These are phyloP conservation scores for Saccharomycopsis sp. DNA, from an alignment of 805 yeast genomes.

Conservation along the genomic window DNA sequence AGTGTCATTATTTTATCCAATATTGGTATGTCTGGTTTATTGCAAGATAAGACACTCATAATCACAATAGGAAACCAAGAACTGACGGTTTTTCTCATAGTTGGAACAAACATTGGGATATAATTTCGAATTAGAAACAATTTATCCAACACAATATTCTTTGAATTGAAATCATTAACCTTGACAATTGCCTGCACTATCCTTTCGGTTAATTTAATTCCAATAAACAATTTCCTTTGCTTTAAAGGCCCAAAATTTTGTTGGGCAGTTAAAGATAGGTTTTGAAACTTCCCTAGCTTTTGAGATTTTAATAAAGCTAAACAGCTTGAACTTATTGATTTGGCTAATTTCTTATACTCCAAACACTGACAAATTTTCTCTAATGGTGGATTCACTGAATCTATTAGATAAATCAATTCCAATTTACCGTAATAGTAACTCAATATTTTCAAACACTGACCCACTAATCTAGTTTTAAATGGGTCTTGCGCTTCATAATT, in stretches of 20 bases:
- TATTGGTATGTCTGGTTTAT: background rate
- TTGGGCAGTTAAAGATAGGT: constrained; percentile 6
- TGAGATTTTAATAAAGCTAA: constrained; percentile 14
- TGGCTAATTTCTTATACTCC: constrained; percentile 7
- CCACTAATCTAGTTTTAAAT: constrained; percentile 14
- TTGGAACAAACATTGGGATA: constrained; percentile 7
- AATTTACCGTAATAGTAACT: constrained; percentile 7
- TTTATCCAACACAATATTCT: constrained; percentile 9
- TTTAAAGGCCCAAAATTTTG: background rate
- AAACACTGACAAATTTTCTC: constrained; percentile 11
- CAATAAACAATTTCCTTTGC: constrained; percentile 10
- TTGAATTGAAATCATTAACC: constrained; percentile 6
- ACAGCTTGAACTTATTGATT: constrained; percentile 13
- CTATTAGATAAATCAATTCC: constrained; percentile 5
- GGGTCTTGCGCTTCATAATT: too few relatives aligned
- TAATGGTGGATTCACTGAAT: constrained; percentile 1
- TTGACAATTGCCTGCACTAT: constrained; percentile 8
- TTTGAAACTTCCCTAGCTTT: constrained; percentile 13
- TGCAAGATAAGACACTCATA: background rate
- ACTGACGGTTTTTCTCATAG: constrained; percentile 12
- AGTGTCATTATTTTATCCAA: constrained; percentile 3
- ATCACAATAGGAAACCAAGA: constrained; percentile 11
- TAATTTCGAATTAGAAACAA: constrained; percentile 9
- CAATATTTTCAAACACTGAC: constrained; percentile 15
- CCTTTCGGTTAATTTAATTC: constrained; percentile 8